These are phyloP conservation scores for Quillaja saponaria DNA, from an alignment of 306 rosid genomes.

Conservation along the genomic window DNA sequence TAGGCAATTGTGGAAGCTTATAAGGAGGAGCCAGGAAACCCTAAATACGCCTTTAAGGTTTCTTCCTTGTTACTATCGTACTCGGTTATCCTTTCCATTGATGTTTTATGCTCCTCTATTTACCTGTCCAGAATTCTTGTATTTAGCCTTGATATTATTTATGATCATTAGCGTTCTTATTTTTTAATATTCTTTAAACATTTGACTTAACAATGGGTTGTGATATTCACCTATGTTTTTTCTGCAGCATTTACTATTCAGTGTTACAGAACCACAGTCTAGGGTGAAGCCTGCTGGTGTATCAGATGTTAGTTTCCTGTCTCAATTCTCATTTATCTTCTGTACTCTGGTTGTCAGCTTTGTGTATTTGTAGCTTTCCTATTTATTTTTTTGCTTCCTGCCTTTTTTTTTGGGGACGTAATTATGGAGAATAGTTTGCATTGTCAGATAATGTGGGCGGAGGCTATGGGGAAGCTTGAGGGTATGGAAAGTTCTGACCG, in stretches of 20 bases:
- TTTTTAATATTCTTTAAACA: background rate
- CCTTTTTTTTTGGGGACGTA: slow-evolving; percentile 28
- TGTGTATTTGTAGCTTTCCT: slow-evolving; percentile 5
- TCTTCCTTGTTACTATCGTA: slow-evolving; percentile 9
- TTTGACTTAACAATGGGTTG: slow-evolving; percentile 19
- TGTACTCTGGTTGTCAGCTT: background rate
- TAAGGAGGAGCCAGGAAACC: slow-evolving; percentile 84
- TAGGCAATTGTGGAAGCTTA: slow-evolving; percentile 88
- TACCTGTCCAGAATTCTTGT: background rate
- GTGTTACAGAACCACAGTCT: slow-evolving; percentile 78
- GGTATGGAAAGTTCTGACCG: slow-evolving; percentile 90
- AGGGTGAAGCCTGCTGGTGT: slow-evolving; percentile 90
- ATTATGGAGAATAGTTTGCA: slow-evolving; percentile 61
- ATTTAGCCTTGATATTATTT: background rate
- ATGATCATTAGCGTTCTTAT: background rate
- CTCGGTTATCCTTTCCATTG: background rate
- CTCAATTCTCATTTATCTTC: background rate
- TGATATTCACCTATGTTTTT: slow-evolving; percentile 22
- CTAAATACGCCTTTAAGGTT: slow-evolving; percentile 92
- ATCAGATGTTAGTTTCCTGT: slow-evolving; percentile 76
- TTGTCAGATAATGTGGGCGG: slow-evolving; percentile 99
- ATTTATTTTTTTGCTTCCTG: background rate
- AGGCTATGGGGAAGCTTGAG: slow-evolving; percentile 96
- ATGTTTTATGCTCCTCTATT: slow-evolving; percentile 7
- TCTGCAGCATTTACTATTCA: slow-evolving; percentile 88